Percentiles rank a stretch among this genome's conserved stretches.
phyloP scores from a whole-genome alignment of 148 eudicot genomes.

The Silene latifolia region DNA sequence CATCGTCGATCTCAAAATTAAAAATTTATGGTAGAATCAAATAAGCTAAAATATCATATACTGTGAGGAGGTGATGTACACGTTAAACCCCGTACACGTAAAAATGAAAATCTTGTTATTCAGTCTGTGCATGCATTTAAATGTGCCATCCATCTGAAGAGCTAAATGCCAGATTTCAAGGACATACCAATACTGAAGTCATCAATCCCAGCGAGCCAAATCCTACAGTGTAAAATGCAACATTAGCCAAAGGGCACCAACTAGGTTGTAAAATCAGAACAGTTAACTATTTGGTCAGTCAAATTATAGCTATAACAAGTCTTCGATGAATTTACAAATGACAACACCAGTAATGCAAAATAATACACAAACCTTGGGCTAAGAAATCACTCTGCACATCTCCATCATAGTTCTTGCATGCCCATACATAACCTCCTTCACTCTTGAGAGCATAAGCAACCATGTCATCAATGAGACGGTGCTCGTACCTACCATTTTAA shows the following conservation, averaged over 20 bases:
- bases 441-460: slow-evolving; percentile 97
- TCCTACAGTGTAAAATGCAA: slow-evolving; percentile 40
- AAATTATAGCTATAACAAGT: background rate
- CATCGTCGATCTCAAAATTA: background rate
- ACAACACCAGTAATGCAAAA: background rate
- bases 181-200: slow-evolving; percentile 79
- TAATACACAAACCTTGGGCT: slow-evolving; percentile 61
- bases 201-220: slow-evolving; percentile 87
- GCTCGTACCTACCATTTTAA: slow-evolving; percentile 70
- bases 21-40: background rate
- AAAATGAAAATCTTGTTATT: background rate
- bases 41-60: background rate
- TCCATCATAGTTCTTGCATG: slow-evolving; percentile 97
- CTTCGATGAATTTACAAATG: background rate
- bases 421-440: slow-evolving; percentile 97
- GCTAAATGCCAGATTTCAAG: background rate
- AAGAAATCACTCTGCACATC: slow-evolving; percentile 97
- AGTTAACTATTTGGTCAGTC: background rate
- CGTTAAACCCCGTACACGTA: background rate
- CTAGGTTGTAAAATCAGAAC: background rate
- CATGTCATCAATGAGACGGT: slow-evolving; percentile 97
- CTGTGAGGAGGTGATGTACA: background rate
- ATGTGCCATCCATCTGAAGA: background rate
- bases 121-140: background rate
- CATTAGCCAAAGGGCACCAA: background rate